Percentiles rank a stretch among this genome's conserved stretches.
phyloP scores from a whole-genome alignment of 2,329 filamentous ascomycete species.

The Pyricularia grisea region DNA sequence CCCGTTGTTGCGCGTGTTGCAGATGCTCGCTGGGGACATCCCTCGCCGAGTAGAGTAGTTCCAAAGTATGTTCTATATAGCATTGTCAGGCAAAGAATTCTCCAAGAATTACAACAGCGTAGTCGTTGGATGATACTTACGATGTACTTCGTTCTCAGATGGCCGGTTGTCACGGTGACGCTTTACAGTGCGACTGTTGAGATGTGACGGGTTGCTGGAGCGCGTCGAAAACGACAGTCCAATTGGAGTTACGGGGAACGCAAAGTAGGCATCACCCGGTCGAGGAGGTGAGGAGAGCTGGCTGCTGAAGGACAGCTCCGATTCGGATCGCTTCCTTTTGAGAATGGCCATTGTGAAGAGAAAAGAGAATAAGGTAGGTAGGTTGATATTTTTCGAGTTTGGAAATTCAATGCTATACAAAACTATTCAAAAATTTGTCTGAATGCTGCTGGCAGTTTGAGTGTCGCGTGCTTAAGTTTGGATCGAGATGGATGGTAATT shows the following conservation, averaged over 20 bases:
- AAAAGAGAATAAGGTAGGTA: too few species aligned
- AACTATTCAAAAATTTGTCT: too few species aligned
- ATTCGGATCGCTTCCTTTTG: constrained; percentile 56
- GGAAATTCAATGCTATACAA: neutral
- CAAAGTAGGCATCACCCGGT: constrained; percentile 15
- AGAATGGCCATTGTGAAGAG: constrained; percentile 31
- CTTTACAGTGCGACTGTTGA: constrained; percentile 51
- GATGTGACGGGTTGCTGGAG: constrained; percentile 28
- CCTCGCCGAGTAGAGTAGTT: constrained; percentile 42
- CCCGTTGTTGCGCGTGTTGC: constrained; percentile 6
- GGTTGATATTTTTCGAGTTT: neutral
- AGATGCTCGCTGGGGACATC: constrained; percentile 11
- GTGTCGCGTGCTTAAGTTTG: neutral
- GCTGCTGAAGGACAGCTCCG: constrained; percentile 41
- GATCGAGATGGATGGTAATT: neutral
- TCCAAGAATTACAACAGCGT: neutral
- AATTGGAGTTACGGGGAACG: constrained; percentile 22
- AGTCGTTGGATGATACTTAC: constrained; percentile 26
- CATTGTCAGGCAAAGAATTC: neutral
- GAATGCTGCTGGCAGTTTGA: neutral
- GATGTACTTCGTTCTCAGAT: constrained; percentile 43
- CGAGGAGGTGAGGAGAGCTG: constrained; percentile 30
- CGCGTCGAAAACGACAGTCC: constrained; percentile 23
- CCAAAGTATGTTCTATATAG: constrained; percentile 42
- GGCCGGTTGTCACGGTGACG: constrained; percentile 50